phyloP scores from a whole-genome alignment of 176 grass and related monocot species.

The Areca catechu region DNA sequence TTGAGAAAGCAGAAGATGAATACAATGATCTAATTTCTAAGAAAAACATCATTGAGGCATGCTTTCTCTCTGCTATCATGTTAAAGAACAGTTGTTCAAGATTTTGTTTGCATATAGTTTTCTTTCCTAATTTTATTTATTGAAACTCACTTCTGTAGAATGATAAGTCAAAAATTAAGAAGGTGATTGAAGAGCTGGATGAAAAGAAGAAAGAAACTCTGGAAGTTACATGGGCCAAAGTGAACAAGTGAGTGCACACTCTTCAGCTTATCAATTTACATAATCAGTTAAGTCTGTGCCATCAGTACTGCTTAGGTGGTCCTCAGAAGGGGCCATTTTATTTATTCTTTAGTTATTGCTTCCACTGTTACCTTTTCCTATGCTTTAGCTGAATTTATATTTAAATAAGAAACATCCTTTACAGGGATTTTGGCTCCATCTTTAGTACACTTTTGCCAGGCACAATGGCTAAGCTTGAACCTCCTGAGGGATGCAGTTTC shows the following conservation, averaged over 20 bases:
- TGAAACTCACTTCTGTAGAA: slow-evolving; percentile 38
- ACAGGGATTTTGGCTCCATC: slow-evolving; percentile 95
- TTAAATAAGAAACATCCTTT: slow-evolving; percentile 10
- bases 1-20: slow-evolving; percentile 98
- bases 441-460: slow-evolving; percentile 91
- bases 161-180: slow-evolving; percentile 85
- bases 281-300: not conserved
- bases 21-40: slow-evolving; percentile 89
- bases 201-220: slow-evolving; percentile 98
- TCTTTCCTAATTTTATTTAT: slow-evolving; percentile 1
- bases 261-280: too few species aligned
- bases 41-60: slow-evolving; percentile 89
- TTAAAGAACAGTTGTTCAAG: slow-evolving; percentile 6
- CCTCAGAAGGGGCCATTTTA: too few species aligned
- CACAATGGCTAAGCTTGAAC: slow-evolving; percentile 95
- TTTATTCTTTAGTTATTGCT: too few species aligned
- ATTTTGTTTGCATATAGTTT: slow-evolving; percentile 9
- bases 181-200: slow-evolving; percentile 91
- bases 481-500: slow-evolving; percentile 80
- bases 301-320: too few species aligned
- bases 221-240: slow-evolving; percentile 95
- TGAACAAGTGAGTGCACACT: slow-evolving; percentile 63
- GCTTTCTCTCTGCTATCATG: not conserved
- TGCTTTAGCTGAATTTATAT: not conserved
- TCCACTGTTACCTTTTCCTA: too few species aligned